phyloP scores from a whole-genome alignment of 495 filamentous ascomycete genomes.

The Talaromyces borbonicus region DNA sequence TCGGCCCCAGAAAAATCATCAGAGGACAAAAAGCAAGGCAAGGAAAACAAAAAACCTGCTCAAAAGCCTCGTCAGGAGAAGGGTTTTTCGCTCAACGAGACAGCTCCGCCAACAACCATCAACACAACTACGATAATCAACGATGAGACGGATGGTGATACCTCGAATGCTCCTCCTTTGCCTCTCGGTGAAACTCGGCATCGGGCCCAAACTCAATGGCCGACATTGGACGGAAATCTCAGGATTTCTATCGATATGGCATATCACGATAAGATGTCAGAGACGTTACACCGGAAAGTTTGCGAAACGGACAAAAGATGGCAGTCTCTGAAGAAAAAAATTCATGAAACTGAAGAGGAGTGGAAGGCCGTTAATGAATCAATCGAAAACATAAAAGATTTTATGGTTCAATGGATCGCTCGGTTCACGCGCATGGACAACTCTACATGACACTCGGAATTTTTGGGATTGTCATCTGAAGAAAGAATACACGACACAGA shows the following conservation, averaged over 20 bases:
- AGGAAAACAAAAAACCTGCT: neutral
- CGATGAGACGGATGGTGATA: too few relatives aligned
- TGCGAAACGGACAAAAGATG: neutral
- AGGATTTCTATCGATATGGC: neutral
- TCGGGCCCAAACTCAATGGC: too few relatives aligned
- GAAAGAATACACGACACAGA: too few relatives aligned
- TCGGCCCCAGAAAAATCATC: too few relatives aligned
- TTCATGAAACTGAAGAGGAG: neutral
- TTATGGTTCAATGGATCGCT: neutral
- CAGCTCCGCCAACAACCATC: neutral
- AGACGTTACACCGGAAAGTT: neutral
- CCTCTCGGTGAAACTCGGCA: neutral
- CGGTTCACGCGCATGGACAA: neutral
- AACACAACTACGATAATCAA: too few relatives aligned
- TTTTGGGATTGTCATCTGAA: neutral
- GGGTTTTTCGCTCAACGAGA: neutral
- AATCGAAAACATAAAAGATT: neutral
- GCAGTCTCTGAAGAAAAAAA: neutral
- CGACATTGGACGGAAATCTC: neutral
- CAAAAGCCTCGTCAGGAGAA: neutral
- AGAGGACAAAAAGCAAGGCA: neutral
- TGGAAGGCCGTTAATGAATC: neutral
- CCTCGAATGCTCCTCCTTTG: neutral
- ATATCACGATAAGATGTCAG: neutral
- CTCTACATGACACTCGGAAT: too few relatives aligned